These are phyloP conservation scores for Aspergillus avenaceus DNA, from an alignment of 495 filamentous ascomycete genomes.

Conservation along the genomic window DNA sequence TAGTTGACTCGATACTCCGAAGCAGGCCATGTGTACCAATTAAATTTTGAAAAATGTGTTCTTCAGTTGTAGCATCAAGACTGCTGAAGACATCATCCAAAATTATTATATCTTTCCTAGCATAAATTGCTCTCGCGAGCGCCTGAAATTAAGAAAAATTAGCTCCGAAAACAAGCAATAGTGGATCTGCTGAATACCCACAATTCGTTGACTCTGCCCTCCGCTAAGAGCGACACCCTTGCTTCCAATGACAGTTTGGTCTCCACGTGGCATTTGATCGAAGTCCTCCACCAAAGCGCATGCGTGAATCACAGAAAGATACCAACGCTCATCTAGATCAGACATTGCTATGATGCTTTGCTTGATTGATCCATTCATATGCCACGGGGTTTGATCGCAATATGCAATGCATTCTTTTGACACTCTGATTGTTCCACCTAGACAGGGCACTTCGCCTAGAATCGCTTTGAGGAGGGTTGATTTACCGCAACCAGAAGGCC, in stretches of 20 bases:
- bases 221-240: constrained; percentile 62
- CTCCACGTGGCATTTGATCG: constrained; percentile 47
- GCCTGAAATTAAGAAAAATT: constrained; percentile 17
- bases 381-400: constrained; percentile 51
- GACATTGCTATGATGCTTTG: constrained; percentile 55
- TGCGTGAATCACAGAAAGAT: constrained; percentile 59
- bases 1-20: constrained; percentile 41
- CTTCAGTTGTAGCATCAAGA: constrained; percentile 57
- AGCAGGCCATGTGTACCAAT: constrained; percentile 54
- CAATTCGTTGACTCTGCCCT: constrained; percentile 63
- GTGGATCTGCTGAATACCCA: constrained; percentile 11
- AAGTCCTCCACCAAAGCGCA: constrained; percentile 58
- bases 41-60: constrained; percentile 53
- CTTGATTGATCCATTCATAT: constrained; percentile 54
- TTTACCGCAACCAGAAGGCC: constrained; percentile 60
- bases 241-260: constrained; percentile 59
- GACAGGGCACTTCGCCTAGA: constrained; percentile 49
- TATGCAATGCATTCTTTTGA: constrained; percentile 41
- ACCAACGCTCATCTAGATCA: constrained; percentile 51
- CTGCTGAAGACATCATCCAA: constrained; percentile 60
- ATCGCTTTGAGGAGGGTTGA: constrained; percentile 54
- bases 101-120: constrained; percentile 48
- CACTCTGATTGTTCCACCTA: constrained; percentile 38
- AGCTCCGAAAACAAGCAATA: background rate
- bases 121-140: constrained; percentile 56